phyloP scores from a whole-genome alignment of 1,139 yeast genomes.

The Yamadazyma atmosphaerica region DNA sequence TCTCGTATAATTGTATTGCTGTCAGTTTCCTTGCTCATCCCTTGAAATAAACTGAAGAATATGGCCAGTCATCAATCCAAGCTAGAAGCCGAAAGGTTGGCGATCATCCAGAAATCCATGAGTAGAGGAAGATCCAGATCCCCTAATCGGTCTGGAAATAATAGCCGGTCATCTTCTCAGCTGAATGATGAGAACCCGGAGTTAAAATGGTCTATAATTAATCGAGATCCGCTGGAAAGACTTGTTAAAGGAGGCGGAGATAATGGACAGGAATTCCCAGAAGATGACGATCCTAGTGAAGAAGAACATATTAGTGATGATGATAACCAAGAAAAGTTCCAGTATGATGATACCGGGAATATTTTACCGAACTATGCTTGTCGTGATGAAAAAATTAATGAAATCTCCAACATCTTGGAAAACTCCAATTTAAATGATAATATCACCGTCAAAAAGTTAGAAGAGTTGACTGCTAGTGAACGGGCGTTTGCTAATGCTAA shows the following conservation, averaged over 20 bases:
- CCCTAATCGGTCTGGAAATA: slow-evolving; percentile 30
- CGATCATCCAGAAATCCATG: slow-evolving; percentile 41
- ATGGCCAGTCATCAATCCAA: slow-evolving; percentile 37
- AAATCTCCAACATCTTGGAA: slow-evolving; percentile 45
- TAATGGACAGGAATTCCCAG: slow-evolving; percentile 12
- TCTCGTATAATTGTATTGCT: background rate
- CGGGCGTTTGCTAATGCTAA: slow-evolving; percentile 62
- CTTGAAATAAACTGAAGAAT: too few relatives aligned
- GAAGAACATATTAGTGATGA: slow-evolving; percentile 70
- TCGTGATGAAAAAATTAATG: slow-evolving; percentile 46
- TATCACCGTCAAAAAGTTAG: slow-evolving; percentile 48
- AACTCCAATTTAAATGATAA: slow-evolving; percentile 43
- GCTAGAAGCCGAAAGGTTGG: slow-evolving; percentile 46
- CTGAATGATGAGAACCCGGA: slow-evolving; percentile 42
- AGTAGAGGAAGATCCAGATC: slow-evolving; percentile 43
- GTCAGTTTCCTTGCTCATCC: background rate
- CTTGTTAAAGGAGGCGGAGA: slow-evolving; percentile 21
- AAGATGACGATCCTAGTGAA: slow-evolving; percentile 48
- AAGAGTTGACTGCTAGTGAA: slow-evolving; percentile 59
- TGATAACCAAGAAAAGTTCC: slow-evolving; percentile 55
- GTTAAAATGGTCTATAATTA: slow-evolving; percentile 49
- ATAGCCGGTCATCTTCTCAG: slow-evolving; percentile 37
- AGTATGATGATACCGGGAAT: slow-evolving; percentile 62
- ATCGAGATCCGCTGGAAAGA: slow-evolving; percentile 63
- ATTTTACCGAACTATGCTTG: slow-evolving; percentile 61